Evolutionary conservation across 2,329 filamentous ascomycete species (phyloP), one percentile per base, ranked within the genome.

Genomic region (Aaosphaeria arxii): DNA sequence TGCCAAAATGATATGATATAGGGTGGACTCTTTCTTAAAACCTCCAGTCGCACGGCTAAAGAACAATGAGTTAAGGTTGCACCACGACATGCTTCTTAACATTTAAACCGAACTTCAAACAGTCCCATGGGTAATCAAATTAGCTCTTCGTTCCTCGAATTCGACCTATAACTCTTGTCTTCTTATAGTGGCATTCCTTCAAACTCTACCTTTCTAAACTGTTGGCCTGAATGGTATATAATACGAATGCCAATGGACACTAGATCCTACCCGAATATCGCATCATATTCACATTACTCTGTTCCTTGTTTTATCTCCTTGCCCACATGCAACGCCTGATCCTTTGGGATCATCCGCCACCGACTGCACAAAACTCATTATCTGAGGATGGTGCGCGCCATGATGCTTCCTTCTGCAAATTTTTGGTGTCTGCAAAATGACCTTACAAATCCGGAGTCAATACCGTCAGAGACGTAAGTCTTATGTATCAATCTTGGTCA

Each of bases 231-330:
- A 36, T 36, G 4, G 33, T 36, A 9, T n/a, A 4, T n/a, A 4
- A 35, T 36, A 36, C 13, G n/a, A 5, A 31, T n/a, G 5, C 9
- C 38, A 43, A 31, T 42, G n/a, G 11, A 44, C 11, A 43, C 13
- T 43, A 43, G 41, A 38, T 13, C 17, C 28, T 17, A 41, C 36
- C 30, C 6, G 3, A 17, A 51, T 45, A 86, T 59, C 70, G 86
- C 1, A 86, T 87, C 57, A 86, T 87, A 57, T 74, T 86, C 38
- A 80, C 82, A 0, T 86, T 86, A 70, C 86, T 86, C 71, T 82
- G 77, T 30, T 86, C 83, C 63, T 74, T 77, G 0, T 86, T 86
- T 69, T 82, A 86, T 57, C 71, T 86, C 40, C 83, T 83, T 0
- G 79, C 85, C 11, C 82, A 87, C 62, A 76, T 75, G 55, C 77